Evolutionary conservation across 83 land plant genomes (phyloP), one percentile per base, ranked within the genome.

Genomic region (Diphasiastrum complanatum): DNA sequence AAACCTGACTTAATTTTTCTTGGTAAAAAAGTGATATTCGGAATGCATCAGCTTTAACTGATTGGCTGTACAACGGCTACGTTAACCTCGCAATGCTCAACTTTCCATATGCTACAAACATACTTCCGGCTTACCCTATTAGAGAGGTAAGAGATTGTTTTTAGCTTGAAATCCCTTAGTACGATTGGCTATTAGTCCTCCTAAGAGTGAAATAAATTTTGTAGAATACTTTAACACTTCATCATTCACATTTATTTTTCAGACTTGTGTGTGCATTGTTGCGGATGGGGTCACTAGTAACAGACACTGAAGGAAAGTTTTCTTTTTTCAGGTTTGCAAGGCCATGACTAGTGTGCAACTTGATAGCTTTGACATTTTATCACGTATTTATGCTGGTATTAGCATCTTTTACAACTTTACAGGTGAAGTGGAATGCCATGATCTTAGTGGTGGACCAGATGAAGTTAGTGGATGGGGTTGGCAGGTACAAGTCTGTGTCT

Each of bases 381-480:
- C 77, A 19, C 77, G 70, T 10, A 63, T 85, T n/a, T 79, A 81
- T 69, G 77, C 76, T 20, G 98, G 91, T 47, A 77, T 75, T 27
- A 93, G 82, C 40, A 63, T 93, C 34, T 93, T 81, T 61, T 93
- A 93, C 72, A 93, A 93, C 63, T 86, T 78, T 45, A 85, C 98
- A 40, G 96, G 92, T 37, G 28, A 61, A 25, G 76, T 64, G 18
- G 63, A 79, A 1, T 93, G 98, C 64, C 89, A 88, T 77, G 78
- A 88, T 48, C 51, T 89, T 34, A 68, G 69, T 47, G 85, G 78
- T 65, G 91, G 81, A 67, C 89, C 85, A 48, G 88, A 85, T 56
- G 98, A 96, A 47, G 63, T 83, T 72, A 71, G 57, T 68, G 91
- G 96, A 26, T 93, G 98, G 98, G 66, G 79, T 59, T 92, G 95